Evolutionary conservation across 768 basidiomycete genomes (phyloP), one percentile per base, ranked within the genome.

Genomic region (Pleurotus sapidus): DNA sequence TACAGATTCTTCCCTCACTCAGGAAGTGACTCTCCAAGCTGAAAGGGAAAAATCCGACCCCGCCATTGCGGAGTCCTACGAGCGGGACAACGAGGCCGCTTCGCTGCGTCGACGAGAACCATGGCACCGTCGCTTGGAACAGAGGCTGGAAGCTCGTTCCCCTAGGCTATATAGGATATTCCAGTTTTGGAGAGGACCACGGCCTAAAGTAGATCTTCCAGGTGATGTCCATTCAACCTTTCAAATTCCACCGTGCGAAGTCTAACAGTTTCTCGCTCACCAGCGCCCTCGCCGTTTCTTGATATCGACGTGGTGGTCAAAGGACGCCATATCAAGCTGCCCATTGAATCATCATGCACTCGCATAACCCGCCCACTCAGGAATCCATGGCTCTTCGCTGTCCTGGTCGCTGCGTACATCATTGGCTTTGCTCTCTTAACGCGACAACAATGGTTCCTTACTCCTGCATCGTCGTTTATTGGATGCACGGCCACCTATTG

Each of bases 401-500:
- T 87, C 55, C 74, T 91, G 14, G 79, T 66, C 24, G 75, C 73
- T 23, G 84, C 74, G 2, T 93, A 90, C 68, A 85, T 93, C 60
- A 76, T 91, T 50, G 81, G 78, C 27, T 76, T 94, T 23, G 80
- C 88, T 0, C 91, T 93, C 72, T 81, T 93, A 60, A 72, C 84
- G 9, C 80, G 89, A 15, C 79, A 85, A 7, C 87, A 91, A 60
- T 91, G 83, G 55, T 94, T 87, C 69, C 72, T 84, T 38, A 87
- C 84, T 2, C 86, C 87, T 2, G 66, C 84, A 12, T 80, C 79
- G 40, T 80, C 86, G 1, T 88, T 84, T 63, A 76, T 87, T 51
- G 80, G 74, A 38, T 91, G 89, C 65, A 88, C 87, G 5, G 77
- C 86, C 5, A 80, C 85, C 2, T 91, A 84, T 65, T 93, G 90